Conservation (phyloP, 192 early-diverging fungal genomes). For the Paraglomus brasilianum region DNA sequence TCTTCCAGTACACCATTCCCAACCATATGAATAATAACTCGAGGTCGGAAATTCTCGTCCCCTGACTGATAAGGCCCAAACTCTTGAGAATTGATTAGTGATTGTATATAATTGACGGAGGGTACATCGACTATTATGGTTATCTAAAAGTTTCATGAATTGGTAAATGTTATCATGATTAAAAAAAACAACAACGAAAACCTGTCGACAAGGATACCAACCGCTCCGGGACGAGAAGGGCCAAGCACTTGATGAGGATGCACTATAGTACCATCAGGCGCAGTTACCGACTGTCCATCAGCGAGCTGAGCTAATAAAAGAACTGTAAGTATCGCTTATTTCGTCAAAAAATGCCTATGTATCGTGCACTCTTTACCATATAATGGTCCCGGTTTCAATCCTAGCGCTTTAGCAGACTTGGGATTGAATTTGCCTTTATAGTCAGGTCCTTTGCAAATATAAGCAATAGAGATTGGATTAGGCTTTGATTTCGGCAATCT, state of each 20-base stretch:
- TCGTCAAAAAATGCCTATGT: not conserved
- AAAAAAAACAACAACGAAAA: not conserved
- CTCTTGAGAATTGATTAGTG: constrained; percentile 41
- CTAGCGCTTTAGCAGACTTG: constrained; percentile 61
- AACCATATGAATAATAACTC: constrained; percentile 67
- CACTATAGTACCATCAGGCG: constrained; percentile 65
- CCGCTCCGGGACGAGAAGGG: constrained; percentile 56
- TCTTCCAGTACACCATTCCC: constrained; percentile 64
- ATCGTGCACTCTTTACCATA: constrained; percentile 38
- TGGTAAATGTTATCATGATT: not conserved
- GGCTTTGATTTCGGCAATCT: constrained; percentile 51
- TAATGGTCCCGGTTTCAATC: constrained; percentile 62
- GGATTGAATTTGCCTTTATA: constrained; percentile 81
- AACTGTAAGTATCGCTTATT: not conserved
- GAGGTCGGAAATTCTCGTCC: constrained; percentile 32
- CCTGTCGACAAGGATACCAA: constrained; percentile 28
- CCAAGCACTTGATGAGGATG: constrained; percentile 69
- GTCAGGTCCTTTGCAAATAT: constrained; percentile 72
- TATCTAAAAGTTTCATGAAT: constrained; percentile 34
- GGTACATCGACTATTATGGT: constrained; percentile 76
- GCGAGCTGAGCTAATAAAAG: constrained; percentile 45
- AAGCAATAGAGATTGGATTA: constrained; percentile 55
- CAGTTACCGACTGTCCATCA: constrained; percentile 56
- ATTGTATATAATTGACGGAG: constrained; percentile 48
- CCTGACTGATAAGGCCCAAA: constrained; percentile 45